Base-by-base conservation (phyloP, 2,329 filamentous ascomycete genomes). In the Purpureocillium lavendulum region DNA sequence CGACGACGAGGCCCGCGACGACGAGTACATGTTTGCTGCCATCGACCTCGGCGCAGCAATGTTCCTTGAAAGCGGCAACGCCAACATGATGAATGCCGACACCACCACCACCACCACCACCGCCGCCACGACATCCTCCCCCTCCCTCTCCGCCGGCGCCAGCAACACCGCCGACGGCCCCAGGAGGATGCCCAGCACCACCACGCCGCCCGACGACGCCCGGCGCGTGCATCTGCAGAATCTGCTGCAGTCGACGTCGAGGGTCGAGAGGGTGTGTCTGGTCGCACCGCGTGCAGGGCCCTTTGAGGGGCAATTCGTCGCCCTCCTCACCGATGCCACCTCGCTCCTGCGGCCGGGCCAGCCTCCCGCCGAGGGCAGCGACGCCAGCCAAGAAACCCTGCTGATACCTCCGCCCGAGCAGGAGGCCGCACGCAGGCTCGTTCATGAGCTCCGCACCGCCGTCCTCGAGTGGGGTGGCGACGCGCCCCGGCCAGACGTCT, bases 301-400 rank as follows among this genome's bases (percentile, higher is more conserved):
- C 12, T 66, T 75, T 35, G 70, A 75, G 44, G 69, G 65, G 12
- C 68, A 67, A 43, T 54, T 67, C 26, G 65, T 73, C 24, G 70
- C 67, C 30, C 60, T 73, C 38, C 46, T 73, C 47, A 67, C 63
- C 16, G 51, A 72, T 33, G 35, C 44, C 14, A 35, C 15, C 35
- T 36, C 41, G 29, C 30, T 33, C 52, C 53, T 32, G 28, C 26
- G 24, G 21, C 21, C 21, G 6, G 21, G 21, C 21, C 21, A 26
- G 21, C 21, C n/a, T n/a, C n/a, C 21, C 6, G 21, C 21, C 32
- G 35, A 18, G 40, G 35, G n/a, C 38, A 50, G 51, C 29, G 49
- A 68, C 39, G 55, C 58, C 35, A 28, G 11, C 35, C 6, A 28
- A 16, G 50, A 69, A 13, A 57, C 60, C 9, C 47, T 55, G 10